Evolutionary conservation across 2,329 filamentous ascomycete genomes (phyloP).

Genomic region (Rhexocercosporidium sp.): DNA sequence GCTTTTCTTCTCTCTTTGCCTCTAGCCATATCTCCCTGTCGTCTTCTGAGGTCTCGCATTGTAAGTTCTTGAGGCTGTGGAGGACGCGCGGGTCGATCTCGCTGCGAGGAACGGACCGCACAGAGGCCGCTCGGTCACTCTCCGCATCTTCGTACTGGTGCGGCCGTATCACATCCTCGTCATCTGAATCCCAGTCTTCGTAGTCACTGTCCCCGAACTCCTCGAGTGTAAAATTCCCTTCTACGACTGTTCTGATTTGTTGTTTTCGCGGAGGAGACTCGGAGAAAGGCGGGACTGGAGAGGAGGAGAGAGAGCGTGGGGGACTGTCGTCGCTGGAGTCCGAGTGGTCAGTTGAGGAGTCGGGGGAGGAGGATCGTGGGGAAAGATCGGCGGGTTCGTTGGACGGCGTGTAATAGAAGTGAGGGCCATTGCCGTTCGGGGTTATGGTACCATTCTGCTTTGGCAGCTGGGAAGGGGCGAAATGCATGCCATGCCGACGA

Average conservation of each 20-base stretch:
- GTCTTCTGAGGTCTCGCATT: conserved; percentile 31
- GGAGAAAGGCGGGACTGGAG: conserved; percentile 20
- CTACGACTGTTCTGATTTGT: conserved; percentile 23
- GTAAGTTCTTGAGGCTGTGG: conserved; percentile 31
- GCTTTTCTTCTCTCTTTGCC: conserved; percentile 32
- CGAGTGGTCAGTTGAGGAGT: conserved; percentile 37
- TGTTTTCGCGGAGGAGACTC: conserved; percentile 24
- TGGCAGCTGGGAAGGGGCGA: conserved; percentile 37
- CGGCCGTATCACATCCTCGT: conserved; percentile 38
- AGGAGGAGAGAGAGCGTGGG: conserved; percentile 38
- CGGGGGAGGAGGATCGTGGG: conserved; percentile 46
- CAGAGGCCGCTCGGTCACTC: conserved; percentile 35
- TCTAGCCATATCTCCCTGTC: conserved; percentile 37
- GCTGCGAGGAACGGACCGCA: conserved; percentile 21
- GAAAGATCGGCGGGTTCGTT: conserved; percentile 46
- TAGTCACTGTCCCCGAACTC: conserved; percentile 40
- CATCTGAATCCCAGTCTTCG: conserved; percentile 37
- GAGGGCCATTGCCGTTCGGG: conserved; percentile 43
- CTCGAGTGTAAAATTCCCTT: conserved; percentile 41
- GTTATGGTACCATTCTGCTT: conserved; percentile 49
- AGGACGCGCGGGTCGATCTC: conserved; percentile 35
- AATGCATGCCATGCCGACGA: conserved; percentile 36
- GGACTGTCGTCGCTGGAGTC: conserved; percentile 35
- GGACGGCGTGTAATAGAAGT: conserved; percentile 44
- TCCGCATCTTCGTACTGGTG: conserved; percentile 43